Conservation (phyloP, 108 stramenopile species). For the Cylindrotheca fusiformis region DNA sequence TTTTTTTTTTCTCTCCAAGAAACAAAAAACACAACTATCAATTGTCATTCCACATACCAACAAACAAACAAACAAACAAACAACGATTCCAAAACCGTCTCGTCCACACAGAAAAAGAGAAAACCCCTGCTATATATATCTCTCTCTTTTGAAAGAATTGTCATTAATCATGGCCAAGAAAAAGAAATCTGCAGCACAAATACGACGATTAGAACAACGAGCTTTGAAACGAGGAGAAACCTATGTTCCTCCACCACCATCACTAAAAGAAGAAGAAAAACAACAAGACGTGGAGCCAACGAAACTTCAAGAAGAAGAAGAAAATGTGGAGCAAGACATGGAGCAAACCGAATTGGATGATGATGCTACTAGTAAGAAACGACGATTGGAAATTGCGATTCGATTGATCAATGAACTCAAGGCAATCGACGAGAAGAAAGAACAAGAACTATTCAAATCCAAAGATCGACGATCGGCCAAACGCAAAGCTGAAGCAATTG, state of each 20-base stretch:
- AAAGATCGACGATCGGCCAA: slow-evolving; percentile 77
- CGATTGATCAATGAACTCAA: slow-evolving; percentile 40
- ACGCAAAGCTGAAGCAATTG: slow-evolving; percentile 75
- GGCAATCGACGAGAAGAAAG: slow-evolving; percentile 39
- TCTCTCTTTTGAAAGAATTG: too few relatives aligned
- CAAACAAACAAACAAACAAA: too few relatives aligned
- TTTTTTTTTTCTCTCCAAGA: too few relatives aligned
- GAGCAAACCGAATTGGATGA: not conserved
- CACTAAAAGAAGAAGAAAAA: slow-evolving; percentile 6
- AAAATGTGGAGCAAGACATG: slow-evolving; percentile 18
- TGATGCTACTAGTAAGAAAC: slow-evolving; percentile 10
- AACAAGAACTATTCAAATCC: slow-evolving; percentile 42
- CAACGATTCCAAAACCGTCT: too few relatives aligned
- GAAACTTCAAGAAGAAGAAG: slow-evolving; percentile 14
- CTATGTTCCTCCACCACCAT: slow-evolving; percentile 27
- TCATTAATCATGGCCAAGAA: not conserved
- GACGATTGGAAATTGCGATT: slow-evolving; percentile 10
- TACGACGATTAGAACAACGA: slow-evolving; percentile 69
- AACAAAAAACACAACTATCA: too few relatives aligned
- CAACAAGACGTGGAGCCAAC: slow-evolving; percentile 19
- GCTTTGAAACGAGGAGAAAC: slow-evolving; percentile 70
- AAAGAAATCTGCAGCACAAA: slow-evolving; percentile 68
- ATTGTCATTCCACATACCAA: too few relatives aligned
- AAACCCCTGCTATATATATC: not conserved
- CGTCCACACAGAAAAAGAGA: not conserved